Base-by-base conservation (phyloP, 2,329 filamentous ascomycete species). In the Stachybotrys elegans region DNA sequence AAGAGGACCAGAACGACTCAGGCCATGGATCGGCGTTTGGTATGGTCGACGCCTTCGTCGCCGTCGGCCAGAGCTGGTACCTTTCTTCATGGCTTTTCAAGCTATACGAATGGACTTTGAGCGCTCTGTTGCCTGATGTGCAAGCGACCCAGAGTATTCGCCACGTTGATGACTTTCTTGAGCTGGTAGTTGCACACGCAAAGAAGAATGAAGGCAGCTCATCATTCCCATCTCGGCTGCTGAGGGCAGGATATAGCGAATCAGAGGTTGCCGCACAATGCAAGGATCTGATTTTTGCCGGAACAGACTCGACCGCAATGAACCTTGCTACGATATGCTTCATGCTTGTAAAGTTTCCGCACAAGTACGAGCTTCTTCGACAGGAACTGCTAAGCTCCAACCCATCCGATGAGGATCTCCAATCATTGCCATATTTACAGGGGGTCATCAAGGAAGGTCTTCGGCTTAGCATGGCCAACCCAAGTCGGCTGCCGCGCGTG, bases 1-100 rank as follows among this genome's bases (percentile, higher is more conserved):
- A 50, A 6, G 31, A 34, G 31, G 7, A 34, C 14, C 14, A n/a
- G 31, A 7, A 7, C 6, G 13, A n/a, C 7, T 14, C 25, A 8
- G n/a, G n/a, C n/a, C n/a, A n/a, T n/a, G 44, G 48, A 43, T 45
- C 43, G 13, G 48, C 48, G 6, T 39, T 32, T 23, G 32, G 31
- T 14, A 79, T 79, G 52, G 75, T 81, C 12, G 71, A 79, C 53
- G 65, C 70, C 3, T 75, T 76, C 50, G 75, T 79, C 3, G 73
- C 70, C 5, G 70, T 78, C 6, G 74, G 40, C 7, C 7, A n/a
- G 7, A 8, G 6, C 31, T 34, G 7, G 31, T 34, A 8, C 6
- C 31, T 34, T 7, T 16, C 31, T 34, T 6, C 7, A 6, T 27
- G 44, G 32, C 8, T 45, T 34, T 32, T 44, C 36, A 25, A 47